A percentile compares a stretch with the other conserved stretches of the same genome.
Conservation (phyloP, 179 eudicot species). For the Beta macrorhiza region DNA sequence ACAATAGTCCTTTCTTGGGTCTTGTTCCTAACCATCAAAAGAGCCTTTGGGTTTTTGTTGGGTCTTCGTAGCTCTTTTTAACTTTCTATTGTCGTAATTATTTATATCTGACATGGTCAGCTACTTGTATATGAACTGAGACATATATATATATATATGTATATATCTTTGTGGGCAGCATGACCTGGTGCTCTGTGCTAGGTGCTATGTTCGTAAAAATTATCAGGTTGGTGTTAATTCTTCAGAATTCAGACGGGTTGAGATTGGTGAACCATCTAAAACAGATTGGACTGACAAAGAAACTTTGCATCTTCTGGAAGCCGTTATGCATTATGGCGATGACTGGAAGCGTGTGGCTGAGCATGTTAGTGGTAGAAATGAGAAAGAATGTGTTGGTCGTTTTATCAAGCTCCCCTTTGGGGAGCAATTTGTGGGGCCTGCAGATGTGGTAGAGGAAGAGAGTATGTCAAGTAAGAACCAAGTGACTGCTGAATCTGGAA, state of each 20-base stretch:
- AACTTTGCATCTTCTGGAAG: constrained; percentile 82
- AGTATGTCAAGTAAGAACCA: constrained; percentile 35
- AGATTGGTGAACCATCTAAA: constrained; percentile 72
- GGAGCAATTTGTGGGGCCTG: constrained; percentile 71
- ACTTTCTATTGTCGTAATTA: background rate
- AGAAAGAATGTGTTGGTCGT: constrained; percentile 74
- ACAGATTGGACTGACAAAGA: constrained; percentile 89
- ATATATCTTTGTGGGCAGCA: constrained; percentile 43
- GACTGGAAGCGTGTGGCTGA: constrained; percentile 89
- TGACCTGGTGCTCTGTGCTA: constrained; percentile 81
- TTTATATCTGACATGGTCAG: background rate
- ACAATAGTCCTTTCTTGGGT: background rate
- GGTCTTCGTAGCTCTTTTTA: background rate
- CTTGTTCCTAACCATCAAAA: background rate
- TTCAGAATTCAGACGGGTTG: constrained; percentile 80
- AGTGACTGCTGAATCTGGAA: constrained; percentile 31
- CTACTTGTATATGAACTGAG: background rate
- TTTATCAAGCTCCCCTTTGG: constrained; percentile 93
- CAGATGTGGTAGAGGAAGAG: constrained; percentile 46
- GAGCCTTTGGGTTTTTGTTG: constrained; percentile 3
- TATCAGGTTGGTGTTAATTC: constrained; percentile 55
- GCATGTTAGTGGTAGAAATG: constrained; percentile 78
- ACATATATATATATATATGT: too few species aligned
- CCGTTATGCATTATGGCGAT: constrained; percentile 81
- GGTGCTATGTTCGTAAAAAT: constrained; percentile 83